These are phyloP conservation scores for Scedosporium dehoogii DNA, from an alignment of 2,329 filamentous ascomycete genomes.

Conservation along the genomic window DNA sequence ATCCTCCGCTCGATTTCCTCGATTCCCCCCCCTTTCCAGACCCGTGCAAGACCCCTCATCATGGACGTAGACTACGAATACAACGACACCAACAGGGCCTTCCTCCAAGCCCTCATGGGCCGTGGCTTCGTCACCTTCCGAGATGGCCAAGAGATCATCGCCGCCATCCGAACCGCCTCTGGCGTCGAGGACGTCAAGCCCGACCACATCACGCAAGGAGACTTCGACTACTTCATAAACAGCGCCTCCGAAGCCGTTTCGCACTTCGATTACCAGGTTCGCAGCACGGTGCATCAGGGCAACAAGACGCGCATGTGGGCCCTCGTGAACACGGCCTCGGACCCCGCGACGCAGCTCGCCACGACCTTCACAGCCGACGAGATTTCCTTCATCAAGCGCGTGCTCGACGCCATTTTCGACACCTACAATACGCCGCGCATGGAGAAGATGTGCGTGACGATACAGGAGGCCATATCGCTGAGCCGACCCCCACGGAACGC, in stretches of 20 bases:
- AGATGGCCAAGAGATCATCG: constrained; percentile 64
- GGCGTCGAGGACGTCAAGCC: constrained; percentile 29
- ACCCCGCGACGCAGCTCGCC: constrained; percentile 76
- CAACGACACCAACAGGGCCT: constrained; percentile 46
- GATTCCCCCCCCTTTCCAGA: background rate
- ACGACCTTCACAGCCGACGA: constrained; percentile 75
- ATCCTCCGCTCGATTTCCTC: background rate
- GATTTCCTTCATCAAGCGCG: constrained; percentile 76
- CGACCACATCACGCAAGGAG: constrained; percentile 56
- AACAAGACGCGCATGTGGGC: constrained; percentile 63
- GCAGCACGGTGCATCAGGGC: constrained; percentile 60
- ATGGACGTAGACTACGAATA: constrained; percentile 2
- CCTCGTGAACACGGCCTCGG: constrained; percentile 79
- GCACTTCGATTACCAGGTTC: constrained; percentile 79
- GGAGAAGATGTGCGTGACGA: constrained; percentile 74
- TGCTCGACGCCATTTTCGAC: constrained; percentile 89
- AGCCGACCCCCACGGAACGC: constrained; percentile 35
- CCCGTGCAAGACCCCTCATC: background rate
- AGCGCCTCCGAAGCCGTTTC: constrained; percentile 64
- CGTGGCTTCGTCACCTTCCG: constrained; percentile 67
- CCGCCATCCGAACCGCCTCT: constrained; percentile 59
- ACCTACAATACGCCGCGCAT: constrained; percentile 69
- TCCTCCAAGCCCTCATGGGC: constrained; percentile 80
- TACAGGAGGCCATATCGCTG: constrained; percentile 69
- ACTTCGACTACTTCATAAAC: constrained; percentile 59